Evolutionary conservation across 2,329 filamentous ascomycete species (phyloP).

Genomic region (Tolypocladium guangdongense): DNA sequence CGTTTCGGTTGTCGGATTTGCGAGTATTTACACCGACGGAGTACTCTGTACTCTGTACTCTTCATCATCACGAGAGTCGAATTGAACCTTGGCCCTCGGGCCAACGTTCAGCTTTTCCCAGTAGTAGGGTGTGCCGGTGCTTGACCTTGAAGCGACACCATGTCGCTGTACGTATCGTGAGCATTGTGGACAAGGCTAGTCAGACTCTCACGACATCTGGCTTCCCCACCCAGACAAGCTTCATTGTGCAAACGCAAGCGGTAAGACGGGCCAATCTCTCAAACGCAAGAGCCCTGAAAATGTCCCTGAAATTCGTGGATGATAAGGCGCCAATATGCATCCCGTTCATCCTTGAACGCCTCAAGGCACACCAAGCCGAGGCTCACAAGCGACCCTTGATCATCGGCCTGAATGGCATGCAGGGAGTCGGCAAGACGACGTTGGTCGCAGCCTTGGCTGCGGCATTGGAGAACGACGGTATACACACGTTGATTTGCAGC

Average conservation of each 20-base stretch:
- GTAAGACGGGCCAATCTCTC: background rate
- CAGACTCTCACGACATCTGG: no score
- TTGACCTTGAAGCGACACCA: no score
- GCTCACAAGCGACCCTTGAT: constrained; percentile 51
- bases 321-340: constrained; percentile 71
- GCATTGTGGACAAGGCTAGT: no score
- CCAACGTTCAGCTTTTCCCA: no score
- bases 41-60: no score
- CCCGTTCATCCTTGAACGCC: constrained; percentile 58
- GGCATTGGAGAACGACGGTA: constrained; percentile 45
- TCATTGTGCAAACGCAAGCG: background rate
- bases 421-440: constrained; percentile 88
- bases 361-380: constrained; percentile 35
- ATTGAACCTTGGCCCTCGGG: no score
- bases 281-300: background rate
- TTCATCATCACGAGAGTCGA: no score
- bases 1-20: no score
- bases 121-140: no score
- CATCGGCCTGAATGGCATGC: constrained; percentile 81
- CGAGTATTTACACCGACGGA: no score
- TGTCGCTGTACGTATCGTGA: no score
- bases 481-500: constrained; percentile 62
- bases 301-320: constrained; percentile 41
- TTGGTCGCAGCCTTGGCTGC: constrained; percentile 58
- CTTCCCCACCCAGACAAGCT: background rate